A percentile compares a stretch with the other conserved stretches of the same genome.
Evolutionary conservation across 805 yeast species (phyloP).

Genomic region (Candida ascalaphidarum): DNA sequence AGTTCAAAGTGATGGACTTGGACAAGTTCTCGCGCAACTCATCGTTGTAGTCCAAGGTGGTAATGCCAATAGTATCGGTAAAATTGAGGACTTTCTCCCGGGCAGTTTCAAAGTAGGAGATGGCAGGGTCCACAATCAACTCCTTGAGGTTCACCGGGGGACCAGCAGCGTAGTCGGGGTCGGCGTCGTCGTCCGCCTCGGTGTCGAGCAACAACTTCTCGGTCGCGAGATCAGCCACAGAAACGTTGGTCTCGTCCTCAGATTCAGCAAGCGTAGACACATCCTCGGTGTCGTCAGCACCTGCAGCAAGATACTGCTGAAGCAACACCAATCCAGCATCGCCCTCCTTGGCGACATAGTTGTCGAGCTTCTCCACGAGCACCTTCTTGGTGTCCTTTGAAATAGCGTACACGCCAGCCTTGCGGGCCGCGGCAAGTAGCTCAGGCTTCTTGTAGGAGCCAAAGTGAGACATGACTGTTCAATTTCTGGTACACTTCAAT

Average conservation of each 20-base stretch:
- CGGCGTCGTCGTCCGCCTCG: slow-evolving; percentile 27
- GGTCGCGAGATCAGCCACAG: slow-evolving; percentile 2
- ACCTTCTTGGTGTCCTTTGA: slow-evolving; percentile 34
- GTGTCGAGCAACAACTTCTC: no score
- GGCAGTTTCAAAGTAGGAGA: slow-evolving; percentile 17
- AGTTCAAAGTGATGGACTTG: slow-evolving; percentile 26
- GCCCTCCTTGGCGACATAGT: slow-evolving; percentile 17
- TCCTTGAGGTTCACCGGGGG: slow-evolving; percentile 33
- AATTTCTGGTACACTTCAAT: no score
- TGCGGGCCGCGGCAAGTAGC: slow-evolving; percentile 23
- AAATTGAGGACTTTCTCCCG: slow-evolving; percentile 17
- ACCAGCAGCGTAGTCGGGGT: slow-evolving; percentile 25
- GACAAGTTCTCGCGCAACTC: slow-evolving; percentile 32
- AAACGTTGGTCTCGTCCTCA: slow-evolving; percentile 6
- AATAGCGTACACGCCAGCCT: slow-evolving; percentile 23
- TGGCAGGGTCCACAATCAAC: slow-evolving; percentile 29
- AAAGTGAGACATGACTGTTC: slow-evolving; percentile 34
- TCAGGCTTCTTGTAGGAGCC: slow-evolving; percentile 31
- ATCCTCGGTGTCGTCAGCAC: slow-evolving; percentile 13
- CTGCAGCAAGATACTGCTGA: slow-evolving; percentile 4
- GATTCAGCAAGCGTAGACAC: slow-evolving; percentile 10
- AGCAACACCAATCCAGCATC: slow-evolving; percentile 14
- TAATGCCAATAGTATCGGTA: slow-evolving; percentile 28
- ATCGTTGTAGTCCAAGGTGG: slow-evolving; percentile 25
- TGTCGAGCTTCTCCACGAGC: slow-evolving; percentile 29